A percentile compares a stretch with the other conserved stretches of the same genome.
Evolutionary conservation across 2,329 filamentous ascomycete genomes (phyloP).

Genomic region (Aureobasidium sp.): DNA sequence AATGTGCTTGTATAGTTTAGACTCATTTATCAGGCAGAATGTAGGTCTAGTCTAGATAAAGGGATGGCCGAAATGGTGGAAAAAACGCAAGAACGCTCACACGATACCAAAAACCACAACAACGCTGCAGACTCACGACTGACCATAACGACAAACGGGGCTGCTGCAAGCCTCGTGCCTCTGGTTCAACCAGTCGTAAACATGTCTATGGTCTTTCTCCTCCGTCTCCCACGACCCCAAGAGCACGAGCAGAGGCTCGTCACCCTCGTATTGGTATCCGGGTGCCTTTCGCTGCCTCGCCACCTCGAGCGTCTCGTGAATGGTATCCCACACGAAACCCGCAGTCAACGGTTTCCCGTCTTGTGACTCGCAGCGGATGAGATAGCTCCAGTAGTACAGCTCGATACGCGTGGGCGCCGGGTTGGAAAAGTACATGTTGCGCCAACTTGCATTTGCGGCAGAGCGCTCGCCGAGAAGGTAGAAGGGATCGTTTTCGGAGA

Average conservation of each 20-base stretch:
- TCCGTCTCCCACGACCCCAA: constrained; percentile 11
- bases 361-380: constrained; percentile 13
- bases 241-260: constrained; percentile 12
- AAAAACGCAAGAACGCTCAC: constrained; percentile 1
- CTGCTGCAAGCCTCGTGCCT: constrained; percentile 11
- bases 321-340: constrained; percentile 11
- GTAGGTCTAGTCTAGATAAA: not conserved
- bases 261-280: constrained; percentile 9
- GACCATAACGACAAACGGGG: not conserved
- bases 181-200: constrained; percentile 13
- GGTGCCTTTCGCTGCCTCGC: constrained; percentile 12
- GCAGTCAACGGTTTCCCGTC: constrained; percentile 11
- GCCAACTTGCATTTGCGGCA: not conserved
- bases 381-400: constrained; percentile 13
- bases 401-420: constrained; percentile 10
- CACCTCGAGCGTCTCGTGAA: constrained; percentile 7
- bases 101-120: not conserved
- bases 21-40: not conserved
- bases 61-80: not conserved
- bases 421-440: constrained; percentile 13
- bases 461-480: constrained; percentile 10
- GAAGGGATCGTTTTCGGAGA: constrained; percentile 13
- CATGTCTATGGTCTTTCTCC: constrained; percentile 1
- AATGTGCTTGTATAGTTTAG: too few species aligned
- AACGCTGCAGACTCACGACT: not conserved